Base-by-base conservation (phyloP, 352 stramenopile genomes). In the Phytophthora fragariae region DNA sequence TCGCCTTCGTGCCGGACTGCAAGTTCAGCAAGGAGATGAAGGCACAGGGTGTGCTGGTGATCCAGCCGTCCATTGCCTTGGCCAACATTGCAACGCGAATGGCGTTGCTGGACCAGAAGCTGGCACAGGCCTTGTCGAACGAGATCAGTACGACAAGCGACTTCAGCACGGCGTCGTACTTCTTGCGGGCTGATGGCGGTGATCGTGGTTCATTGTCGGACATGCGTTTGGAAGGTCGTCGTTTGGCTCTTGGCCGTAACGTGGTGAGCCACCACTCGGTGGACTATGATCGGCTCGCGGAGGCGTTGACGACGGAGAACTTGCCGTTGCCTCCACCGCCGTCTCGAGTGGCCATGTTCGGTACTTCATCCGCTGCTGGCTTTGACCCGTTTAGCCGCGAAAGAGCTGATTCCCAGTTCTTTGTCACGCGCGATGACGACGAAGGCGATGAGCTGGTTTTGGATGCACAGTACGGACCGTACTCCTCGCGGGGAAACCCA, bases 251-350 rank as follows among this genome's bases (percentile, higher is more conserved):
- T 4, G 78, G 80, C n/a, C 79, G 84, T 12, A 90, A 73, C 44
- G 82, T 92, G 21, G 81, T 92, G 19, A 92, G 89, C 68, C 84
- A 92, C 60, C 82, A 90, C 62, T 88, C 82, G 19, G 84, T 92
- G 29, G 78, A 84, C 62, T 87, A 87, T 62, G 80, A 87, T 54
- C 80, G 77, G 15, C 66, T 87, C 10, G 72, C 70, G 1, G 77
- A 87, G 44, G 67, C 67, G 21, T 60, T 87, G 3, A 66, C 64
- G 0, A 66, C 71, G 8, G 77, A 84, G 50, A 82, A 85, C 15
- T 54, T 85, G 39, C 77, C 80, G 17, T 72, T 87, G 68, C 80
- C 80, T 5, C 80, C 80, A 12, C 80, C 84, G 1, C 84, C 84
- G 9, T 79, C 82, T 39, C 84, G 84, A 72, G 84, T 92, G 47